Conservation (phyloP, 768 basidiomycete species). For the Clitopilus hobsonii region DNA sequence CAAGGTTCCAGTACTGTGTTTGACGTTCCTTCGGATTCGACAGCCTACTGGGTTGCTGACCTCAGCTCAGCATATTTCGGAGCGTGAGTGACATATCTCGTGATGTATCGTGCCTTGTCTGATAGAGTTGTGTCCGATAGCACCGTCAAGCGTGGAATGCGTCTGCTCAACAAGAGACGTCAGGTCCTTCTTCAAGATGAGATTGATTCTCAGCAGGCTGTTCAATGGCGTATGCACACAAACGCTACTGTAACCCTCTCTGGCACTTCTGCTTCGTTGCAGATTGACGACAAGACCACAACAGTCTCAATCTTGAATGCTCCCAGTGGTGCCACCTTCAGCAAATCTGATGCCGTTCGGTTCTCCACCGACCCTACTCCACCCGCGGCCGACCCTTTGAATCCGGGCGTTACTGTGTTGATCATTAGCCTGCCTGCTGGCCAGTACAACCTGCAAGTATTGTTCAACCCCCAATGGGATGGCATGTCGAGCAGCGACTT, state of each 20-base stretch:
- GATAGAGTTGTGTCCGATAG: slow-evolving; percentile 22
- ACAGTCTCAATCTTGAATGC: slow-evolving; percentile 63
- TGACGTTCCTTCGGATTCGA: slow-evolving; percentile 56
- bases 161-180: slow-evolving; percentile 73
- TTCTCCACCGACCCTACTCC: slow-evolving; percentile 60
- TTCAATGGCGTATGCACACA: slow-evolving; percentile 95
- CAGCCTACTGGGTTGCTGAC: slow-evolving; percentile 79
- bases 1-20: slow-evolving; percentile 88
- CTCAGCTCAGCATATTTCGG: slow-evolving; percentile 72
- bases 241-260: slow-evolving; percentile 71
- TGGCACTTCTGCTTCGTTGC: slow-evolving; percentile 65
- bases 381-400: slow-evolving; percentile 60
- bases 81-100: slow-evolving; percentile 43
- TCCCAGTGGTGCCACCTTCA: slow-evolving; percentile 63
- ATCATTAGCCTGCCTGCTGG: slow-evolving; percentile 67
- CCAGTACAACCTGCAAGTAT: slow-evolving; percentile 71
- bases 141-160: slow-evolving; percentile 80
- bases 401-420: slow-evolving; percentile 78
- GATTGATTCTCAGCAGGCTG: slow-evolving; percentile 48
- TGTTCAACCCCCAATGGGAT: slow-evolving; percentile 94
- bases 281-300: slow-evolving; percentile 65
- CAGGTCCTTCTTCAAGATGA: slow-evolving; percentile 96
- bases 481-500: slow-evolving; percentile 53
- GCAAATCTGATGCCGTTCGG: slow-evolving; percentile 48
- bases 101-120: not conserved